These are phyloP conservation scores for Arthrobotrys pseudoclavata DNA, from an alignment of 2,329 filamentous ascomycete genomes.

Conservation along the genomic window DNA sequence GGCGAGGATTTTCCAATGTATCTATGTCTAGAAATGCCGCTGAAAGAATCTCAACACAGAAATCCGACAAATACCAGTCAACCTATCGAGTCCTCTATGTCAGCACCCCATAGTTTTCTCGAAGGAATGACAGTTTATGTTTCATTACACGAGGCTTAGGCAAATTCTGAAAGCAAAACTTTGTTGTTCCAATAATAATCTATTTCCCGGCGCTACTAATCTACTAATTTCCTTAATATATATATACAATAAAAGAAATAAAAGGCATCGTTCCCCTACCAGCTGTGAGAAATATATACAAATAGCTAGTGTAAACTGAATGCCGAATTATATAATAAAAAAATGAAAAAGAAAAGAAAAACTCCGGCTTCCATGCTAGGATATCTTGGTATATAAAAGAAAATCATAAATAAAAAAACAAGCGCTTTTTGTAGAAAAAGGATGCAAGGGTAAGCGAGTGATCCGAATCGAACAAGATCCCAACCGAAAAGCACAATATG, in stretches of 20 bases:
- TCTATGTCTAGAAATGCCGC: no score
- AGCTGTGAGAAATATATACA: slow-evolving; percentile 29
- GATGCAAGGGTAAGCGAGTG: slow-evolving; percentile 17
- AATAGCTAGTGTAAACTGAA: slow-evolving; percentile 9
- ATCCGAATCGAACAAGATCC: slow-evolving; percentile 24
- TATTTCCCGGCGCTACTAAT: slow-evolving; percentile 9
- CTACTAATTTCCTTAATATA: slow-evolving; percentile 1
- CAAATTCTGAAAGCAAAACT: not conserved
- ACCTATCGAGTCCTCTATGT: no score
- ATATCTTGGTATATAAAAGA: slow-evolving; percentile 19
- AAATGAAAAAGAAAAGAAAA: slow-evolving; percentile 10
- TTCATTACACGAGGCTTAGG: not conserved
- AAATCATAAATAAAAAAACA: slow-evolving; percentile 6
- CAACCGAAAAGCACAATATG: slow-evolving; percentile 8
- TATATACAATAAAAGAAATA: slow-evolving; percentile 10
- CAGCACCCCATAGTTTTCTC: no score
- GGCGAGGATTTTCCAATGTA: no score
- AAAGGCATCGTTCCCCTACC: slow-evolving; percentile 2
- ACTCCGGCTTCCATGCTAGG: slow-evolving; percentile 34
- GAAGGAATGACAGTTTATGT: no score
- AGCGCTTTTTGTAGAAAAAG: slow-evolving; percentile 12
- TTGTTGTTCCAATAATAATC: slow-evolving; percentile 8
- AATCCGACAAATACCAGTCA: no score
- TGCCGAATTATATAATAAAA: not conserved
- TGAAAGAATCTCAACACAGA: no score